Evolutionary conservation across 257 asterid genomes (phyloP), one percentile per base, ranked within the genome.

Genomic region (Cynanchum wilfordii): DNA sequence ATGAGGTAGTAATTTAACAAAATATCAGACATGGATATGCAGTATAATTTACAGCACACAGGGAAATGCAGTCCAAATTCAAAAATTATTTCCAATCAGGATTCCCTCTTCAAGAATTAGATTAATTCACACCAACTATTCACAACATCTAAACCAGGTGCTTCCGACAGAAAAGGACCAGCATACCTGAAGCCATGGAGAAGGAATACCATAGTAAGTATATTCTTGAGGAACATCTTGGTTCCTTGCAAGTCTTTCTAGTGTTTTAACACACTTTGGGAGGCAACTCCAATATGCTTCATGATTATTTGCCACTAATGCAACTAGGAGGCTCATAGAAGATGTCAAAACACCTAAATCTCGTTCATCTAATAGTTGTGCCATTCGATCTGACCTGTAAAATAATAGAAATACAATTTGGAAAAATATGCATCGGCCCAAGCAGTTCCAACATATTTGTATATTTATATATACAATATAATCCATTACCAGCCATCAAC

Each of bases 141-240:
- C 50, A 64, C 20, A 64, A 64, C 50, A 64, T 33, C 50, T 64
- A 19, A 11, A 64, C 29, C 13, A 64, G 27, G 69, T 8, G 8
- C 27, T 36, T 64, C 49, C 24, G 7, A 36, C 69, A 52, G 66
- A 75, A 68, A 47, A 82, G 73, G 75, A 71, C 60, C 40, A 75
- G 80, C 81, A 82, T 62, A 94, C 99, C 98, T 95, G 99, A 83
- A 95, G 98, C 99, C 99, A 95, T 49, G 99, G 99, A 75, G 99
- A 95, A 75, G 99, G 99, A 78, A 95, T 92, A 70, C 98, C 99
- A 86, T 95, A 90, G 63, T 92, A 95, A 75, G 96, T 92, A 85
- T 95, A 95, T 79, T 95, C 99, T 85, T 92, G 98, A 60, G 98
- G 99, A 79, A 95, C 76, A 75, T 95, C 99, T 80, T 95, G 99